Evolutionary conservation across 345 rosid species (phyloP), one percentile per base, ranked within the genome.

Genomic region (Gossypium ekmanianum): DNA sequence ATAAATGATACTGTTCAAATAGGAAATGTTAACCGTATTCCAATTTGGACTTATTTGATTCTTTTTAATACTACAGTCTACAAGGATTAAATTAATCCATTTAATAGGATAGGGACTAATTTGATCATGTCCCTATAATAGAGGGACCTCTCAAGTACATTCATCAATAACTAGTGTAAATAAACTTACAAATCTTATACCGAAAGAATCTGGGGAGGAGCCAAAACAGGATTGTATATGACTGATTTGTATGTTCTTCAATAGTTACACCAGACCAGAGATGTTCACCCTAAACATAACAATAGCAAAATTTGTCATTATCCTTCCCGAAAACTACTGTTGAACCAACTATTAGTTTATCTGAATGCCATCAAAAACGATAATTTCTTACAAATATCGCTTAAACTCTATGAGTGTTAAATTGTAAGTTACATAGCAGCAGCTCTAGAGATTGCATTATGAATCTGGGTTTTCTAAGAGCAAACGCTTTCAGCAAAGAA

Each of bases 211-310:
- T 2, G 61, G 17, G 41, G 17, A 52, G 61, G 59, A 27, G 26
- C 48, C 24, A 29, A 50, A 67, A 26, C 2, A 26, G 27, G 51
- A 8, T 70, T 29, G 73, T 27, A 17, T 68, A 24, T 26, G 45
- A 68, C 24, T 14, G 44, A 50, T 16, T 68, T 48, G 34, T 26
- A 51, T 29, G 50, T 48, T 29, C 48, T 52, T 70, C 26, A 16
- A 59, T 2, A 9, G 16, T 51, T 34, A 34, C 41, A 34, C 7
- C 41, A 69, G 22, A 51, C 10, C 24, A 14, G 61, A 17, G 24
- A 70, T 29, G 9, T 70, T 70, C 47, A 52, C 61, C 73, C 73
- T 52, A 29, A 51, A 51, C 61, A 52, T 27, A 10, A 52, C n/a
- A 70, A 70, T 17, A 52, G 61, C 26, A 52, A 70, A 69, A 52